These are phyloP conservation scores for Eutrema yunnanense DNA, from an alignment of 345 rosid species.

Conservation along the genomic window DNA sequence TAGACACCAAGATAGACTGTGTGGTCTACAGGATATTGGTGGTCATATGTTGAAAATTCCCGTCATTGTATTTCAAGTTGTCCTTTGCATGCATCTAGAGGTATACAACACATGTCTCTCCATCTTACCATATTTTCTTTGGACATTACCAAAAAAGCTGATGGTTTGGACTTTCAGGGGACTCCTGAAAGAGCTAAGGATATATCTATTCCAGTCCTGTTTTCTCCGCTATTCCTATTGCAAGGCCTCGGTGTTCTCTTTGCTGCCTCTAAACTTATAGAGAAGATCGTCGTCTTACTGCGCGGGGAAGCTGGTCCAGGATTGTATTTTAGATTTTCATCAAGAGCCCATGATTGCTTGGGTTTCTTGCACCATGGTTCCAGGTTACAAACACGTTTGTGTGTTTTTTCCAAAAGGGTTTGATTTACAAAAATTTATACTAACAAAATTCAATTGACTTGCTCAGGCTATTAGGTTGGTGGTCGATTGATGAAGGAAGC, in stretches of 20 bases:
- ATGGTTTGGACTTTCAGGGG: constrained; percentile 55
- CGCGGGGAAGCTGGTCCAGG: constrained; percentile 70
- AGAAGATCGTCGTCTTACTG: constrained; percentile 64
- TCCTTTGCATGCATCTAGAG: constrained; percentile 93
- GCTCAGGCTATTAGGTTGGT: constrained; percentile 94
- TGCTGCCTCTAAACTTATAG: constrained; percentile 68
- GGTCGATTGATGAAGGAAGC: constrained; percentile 99
- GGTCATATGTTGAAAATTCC: constrained; percentile 95
- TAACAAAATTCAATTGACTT: background rate
- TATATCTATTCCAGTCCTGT: constrained; percentile 72
- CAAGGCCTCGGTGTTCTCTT: constrained; percentile 86
- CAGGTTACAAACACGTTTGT: constrained; percentile 44
- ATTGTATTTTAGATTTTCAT: constrained; percentile 62
- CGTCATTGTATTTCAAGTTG: constrained; percentile 71
- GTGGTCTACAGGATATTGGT: constrained; percentile 88
- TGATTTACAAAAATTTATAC: background rate
- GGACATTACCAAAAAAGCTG: constrained; percentile 22
- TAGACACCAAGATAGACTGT: constrained; percentile 50
- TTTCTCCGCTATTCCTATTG: constrained; percentile 81
- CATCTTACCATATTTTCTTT: constrained; percentile 17
- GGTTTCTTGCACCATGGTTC: constrained; percentile 96
- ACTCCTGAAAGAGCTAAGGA: constrained; percentile 77
- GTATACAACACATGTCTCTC: constrained; percentile 39
- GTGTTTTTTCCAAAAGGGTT: background rate
- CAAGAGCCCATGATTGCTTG: constrained; percentile 71